Evolutionary conservation across 352 stramenopile genomes (phyloP).

Genomic region (Globisporangium perplexum): DNA sequence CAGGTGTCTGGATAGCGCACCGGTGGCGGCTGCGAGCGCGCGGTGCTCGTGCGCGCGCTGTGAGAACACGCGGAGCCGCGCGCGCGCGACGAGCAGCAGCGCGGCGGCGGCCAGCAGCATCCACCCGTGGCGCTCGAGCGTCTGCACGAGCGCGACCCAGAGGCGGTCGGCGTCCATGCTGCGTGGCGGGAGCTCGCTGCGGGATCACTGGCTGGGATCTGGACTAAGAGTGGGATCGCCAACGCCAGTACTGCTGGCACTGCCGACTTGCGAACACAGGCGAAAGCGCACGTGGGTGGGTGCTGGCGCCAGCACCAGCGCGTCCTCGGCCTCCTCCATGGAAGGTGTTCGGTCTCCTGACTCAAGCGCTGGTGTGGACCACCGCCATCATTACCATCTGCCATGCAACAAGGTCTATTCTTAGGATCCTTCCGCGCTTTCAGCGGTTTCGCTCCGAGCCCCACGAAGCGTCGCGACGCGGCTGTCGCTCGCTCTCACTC

Average conservation of each 20-base stretch:
- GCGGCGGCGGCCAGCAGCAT: conserved; percentile 29
- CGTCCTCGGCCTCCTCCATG: too few relatives aligned
- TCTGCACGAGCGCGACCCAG: conserved; percentile 20
- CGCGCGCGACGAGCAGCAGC: conserved; percentile 19
- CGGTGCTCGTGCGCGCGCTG: conserved; percentile 22
- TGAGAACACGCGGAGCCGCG: conserved; percentile 25
- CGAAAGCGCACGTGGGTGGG: too few relatives aligned
- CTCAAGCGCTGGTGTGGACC: too few relatives aligned
- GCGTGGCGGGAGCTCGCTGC: neutral
- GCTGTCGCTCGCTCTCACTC: conserved; percentile 5
- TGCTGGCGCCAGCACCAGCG: too few relatives aligned
- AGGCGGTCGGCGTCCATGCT: conserved; percentile 9
- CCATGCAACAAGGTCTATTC: too few relatives aligned
- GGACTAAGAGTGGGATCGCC: neutral
- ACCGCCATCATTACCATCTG: too few relatives aligned
- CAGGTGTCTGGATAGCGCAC: conserved; percentile 29
- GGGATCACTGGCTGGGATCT: neutral
- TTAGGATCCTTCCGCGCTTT: too few relatives aligned
- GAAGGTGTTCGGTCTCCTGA: too few relatives aligned
- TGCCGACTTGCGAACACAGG: too few relatives aligned
- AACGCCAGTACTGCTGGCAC: too few relatives aligned
- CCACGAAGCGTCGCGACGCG: too few relatives aligned
- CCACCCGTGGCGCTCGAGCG: conserved; percentile 53
- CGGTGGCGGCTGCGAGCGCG: conserved; percentile 40
- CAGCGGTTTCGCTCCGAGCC: too few relatives aligned